Evolutionary conservation across 2,329 filamentous ascomycete genomes (phyloP), one percentile per base, ranked within the genome.

Genomic region (Penicillium digitatum): DNA sequence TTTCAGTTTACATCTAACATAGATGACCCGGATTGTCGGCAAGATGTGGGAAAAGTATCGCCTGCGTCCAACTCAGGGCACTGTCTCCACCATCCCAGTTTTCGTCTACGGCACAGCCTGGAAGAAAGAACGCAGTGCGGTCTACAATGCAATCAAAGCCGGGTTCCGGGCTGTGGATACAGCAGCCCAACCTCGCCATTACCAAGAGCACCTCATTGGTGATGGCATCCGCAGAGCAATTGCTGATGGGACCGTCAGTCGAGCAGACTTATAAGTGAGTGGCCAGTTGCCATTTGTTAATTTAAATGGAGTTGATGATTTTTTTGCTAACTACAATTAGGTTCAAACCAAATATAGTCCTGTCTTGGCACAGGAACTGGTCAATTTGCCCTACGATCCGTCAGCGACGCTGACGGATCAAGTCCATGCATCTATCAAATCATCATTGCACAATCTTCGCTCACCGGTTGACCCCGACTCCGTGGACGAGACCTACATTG

Each of bases 341-440:
- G 78, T 92, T 42, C 89, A 95, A 80, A 92, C 89, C n/a, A 94
- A 93, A 71, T 94, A 87, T 75, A 90, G 87, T 1, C 80, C 86
- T 0, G 71, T 83, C 5, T 72, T 72, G 16, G 85, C 83, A 24
- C 88, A 92, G 69, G 82, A 86, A 65, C 75, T 75, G 1, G 71
- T 73, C 38, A 78, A 83, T 46, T 78, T 85, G 72, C 87, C 87
- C 0, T 90, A 90, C 70, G 78, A 86, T 63, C 71, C 81, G 1
- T 67, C 76, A 1, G 78, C 80, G 11, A 78, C 84, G 1, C 72
- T 91, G 26, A 76, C 77, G 14, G 79, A 86, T 18, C 87, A 92
- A 71, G 81, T 92, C 18, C 79, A 81, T 61, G 76, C 82, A 37
- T 91, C 88, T 0, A 76, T 94, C 37, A 76, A 79, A 40, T 85